phyloP scores from a whole-genome alignment of 2,329 filamentous ascomycete species.

The Claviceps pazoutovae region DNA sequence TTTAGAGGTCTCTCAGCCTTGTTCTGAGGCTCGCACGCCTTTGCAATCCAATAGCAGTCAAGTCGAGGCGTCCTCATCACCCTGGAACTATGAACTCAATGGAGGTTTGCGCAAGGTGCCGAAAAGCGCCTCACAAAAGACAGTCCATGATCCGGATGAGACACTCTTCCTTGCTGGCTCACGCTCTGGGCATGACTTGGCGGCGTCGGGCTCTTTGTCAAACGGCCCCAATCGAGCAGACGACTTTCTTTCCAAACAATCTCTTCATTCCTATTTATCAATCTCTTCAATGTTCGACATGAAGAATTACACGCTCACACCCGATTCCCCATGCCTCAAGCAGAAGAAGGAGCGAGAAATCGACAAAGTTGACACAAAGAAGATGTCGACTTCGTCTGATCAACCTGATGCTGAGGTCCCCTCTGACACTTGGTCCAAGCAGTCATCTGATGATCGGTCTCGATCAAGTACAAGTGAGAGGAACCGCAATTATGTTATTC shows the following conservation, averaged over 20 bases:
- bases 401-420: slow-evolving; percentile 38
- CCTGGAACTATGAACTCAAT: slow-evolving; percentile 40
- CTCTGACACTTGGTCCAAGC: slow-evolving; percentile 32
- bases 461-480: slow-evolving; percentile 24
- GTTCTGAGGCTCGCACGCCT: slow-evolving; percentile 4
- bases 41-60: slow-evolving; percentile 9
- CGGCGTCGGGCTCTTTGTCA: background rate
- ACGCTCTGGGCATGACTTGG: background rate
- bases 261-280: slow-evolving; percentile 16
- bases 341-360: background rate
- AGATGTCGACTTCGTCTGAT: slow-evolving; percentile 27
- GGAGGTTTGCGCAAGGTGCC: slow-evolving; percentile 41
- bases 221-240: background rate
- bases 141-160: background rate
- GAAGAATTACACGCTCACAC: slow-evolving; percentile 40
- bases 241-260: slow-evolving; percentile 12
- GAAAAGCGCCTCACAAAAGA: slow-evolving; percentile 6
- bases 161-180: background rate
- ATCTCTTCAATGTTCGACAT: slow-evolving; percentile 35
- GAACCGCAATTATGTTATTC: slow-evolving; percentile 40
- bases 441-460: slow-evolving; percentile 22
- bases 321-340: background rate
- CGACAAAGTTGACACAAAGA: slow-evolving; percentile 20
- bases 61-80: slow-evolving; percentile 17
- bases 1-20: slow-evolving; percentile 20